Evolutionary conservation across 768 basidiomycete species (phyloP).

Genomic region (Tulasnella sp.): DNA sequence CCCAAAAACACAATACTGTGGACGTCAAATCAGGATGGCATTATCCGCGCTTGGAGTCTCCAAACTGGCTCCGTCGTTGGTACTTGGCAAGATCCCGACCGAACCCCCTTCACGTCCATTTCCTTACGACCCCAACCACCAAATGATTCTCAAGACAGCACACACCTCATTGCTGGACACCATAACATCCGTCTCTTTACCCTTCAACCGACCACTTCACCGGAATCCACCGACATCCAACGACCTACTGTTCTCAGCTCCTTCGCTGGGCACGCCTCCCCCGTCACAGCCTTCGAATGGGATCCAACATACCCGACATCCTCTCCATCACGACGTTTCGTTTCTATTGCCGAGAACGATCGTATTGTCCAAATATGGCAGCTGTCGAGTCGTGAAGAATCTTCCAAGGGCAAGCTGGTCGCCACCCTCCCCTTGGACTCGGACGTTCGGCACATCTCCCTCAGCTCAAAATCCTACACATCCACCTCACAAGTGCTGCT

Average conservation of each 20-base stretch:
- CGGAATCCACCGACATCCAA: constrained; percentile 23
- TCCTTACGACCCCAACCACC: constrained; percentile 36
- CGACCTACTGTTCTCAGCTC: constrained; percentile 37
- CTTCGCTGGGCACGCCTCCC: constrained; percentile 56
- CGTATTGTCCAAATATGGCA: constrained; percentile 54
- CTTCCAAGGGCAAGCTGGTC: constrained; percentile 38
- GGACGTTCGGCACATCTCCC: constrained; percentile 34
- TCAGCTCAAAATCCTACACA: constrained; percentile 18
- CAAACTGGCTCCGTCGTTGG: constrained; percentile 37
- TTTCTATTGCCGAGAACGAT: constrained; percentile 50
- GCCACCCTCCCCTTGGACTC: constrained; percentile 55
- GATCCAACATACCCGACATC: constrained; percentile 30
- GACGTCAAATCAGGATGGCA: constrained; percentile 47
- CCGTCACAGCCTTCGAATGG: constrained; percentile 42
- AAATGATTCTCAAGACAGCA: constrained; percentile 20
- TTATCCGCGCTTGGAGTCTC: constrained; percentile 46
- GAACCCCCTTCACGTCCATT: constrained; percentile 45
- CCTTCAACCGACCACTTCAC: constrained; percentile 11
- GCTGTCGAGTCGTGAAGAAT: constrained; percentile 25
- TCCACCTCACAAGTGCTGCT: constrained; percentile 34
- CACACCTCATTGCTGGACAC: constrained; percentile 59
- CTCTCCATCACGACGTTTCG: constrained; percentile 29
- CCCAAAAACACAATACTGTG: constrained; percentile 31
- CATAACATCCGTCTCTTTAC: constrained; percentile 47
- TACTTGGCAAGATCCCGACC: constrained; percentile 45